A percentile compares a stretch with the other conserved stretches of the same genome.
Evolutionary conservation across 2,329 filamentous ascomycete genomes (phyloP).

Genomic region (Calonectria pseudoreteaudii): DNA sequence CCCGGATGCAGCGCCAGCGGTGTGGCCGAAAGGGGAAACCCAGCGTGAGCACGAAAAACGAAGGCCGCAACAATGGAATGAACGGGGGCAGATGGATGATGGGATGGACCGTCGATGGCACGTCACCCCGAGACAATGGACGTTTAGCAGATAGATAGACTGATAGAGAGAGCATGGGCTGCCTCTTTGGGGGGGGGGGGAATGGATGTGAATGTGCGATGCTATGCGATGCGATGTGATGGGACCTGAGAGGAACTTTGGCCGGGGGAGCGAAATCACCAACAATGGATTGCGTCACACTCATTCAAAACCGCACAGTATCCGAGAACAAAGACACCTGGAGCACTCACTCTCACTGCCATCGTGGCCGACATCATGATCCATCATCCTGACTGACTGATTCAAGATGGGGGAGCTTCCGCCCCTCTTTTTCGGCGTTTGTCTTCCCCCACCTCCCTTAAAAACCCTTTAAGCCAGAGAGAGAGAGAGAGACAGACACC

Average conservation of each 20-base stretch:
- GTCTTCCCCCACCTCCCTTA: neutral
- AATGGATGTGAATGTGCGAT: neutral
- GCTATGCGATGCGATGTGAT: neutral
- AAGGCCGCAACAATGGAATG: conserved; percentile 9
- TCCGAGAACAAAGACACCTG: conserved; percentile 6
- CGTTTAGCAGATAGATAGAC: neutral
- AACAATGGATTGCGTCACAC: neutral
- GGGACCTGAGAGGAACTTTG: neutral
- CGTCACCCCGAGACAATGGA: conserved; percentile 32
- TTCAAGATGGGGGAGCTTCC: neutral
- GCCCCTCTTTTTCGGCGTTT: conserved; percentile 17
- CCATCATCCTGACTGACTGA: neutral
- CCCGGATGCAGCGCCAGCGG: conserved; percentile 1
- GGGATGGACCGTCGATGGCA: conserved; percentile 33
- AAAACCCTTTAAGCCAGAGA: neutral
- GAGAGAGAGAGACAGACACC: neutral
- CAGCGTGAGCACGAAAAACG: neutral
- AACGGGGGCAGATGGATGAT: neutral
- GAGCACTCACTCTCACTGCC: neutral
- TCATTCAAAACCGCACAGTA: neutral
- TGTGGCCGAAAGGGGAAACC: conserved; percentile 12
- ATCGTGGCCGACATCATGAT: conserved; percentile 2
- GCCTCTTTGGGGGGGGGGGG: neutral
- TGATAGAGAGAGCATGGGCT: neutral
- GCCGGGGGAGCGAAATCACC: neutral